Percentiles rank a stretch among this genome's conserved stretches.
These are phyloP conservation scores for Arthrobotrys iridis DNA, from an alignment of 2,329 filamentous ascomycete genomes.

Conservation along the genomic window DNA sequence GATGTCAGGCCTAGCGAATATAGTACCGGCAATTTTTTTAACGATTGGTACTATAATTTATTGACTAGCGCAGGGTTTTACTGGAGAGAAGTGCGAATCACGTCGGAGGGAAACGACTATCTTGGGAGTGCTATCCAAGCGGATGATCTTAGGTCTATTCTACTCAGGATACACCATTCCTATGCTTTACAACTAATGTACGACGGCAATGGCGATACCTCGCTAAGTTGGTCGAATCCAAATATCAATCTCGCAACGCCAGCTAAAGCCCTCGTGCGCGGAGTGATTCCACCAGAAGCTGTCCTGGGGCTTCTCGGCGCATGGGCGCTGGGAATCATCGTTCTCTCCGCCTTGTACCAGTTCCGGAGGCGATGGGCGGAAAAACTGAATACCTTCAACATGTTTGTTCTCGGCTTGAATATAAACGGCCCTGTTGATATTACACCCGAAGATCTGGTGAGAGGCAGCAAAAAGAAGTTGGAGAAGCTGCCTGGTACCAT, in stretches of 20 bases:
- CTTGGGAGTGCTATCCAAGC: constrained; percentile 7
- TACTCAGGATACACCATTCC: neutral
- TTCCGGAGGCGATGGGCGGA: constrained; percentile 21
- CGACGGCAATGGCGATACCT: neutral
- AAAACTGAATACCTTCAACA: constrained; percentile 20
- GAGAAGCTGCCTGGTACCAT: constrained; percentile 14
- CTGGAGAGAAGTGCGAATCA: no score
- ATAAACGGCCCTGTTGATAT: neutral
- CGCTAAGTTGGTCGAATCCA: constrained; percentile 1
- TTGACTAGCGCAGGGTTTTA: no score
- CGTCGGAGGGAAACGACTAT: no score
- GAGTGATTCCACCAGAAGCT: constrained; percentile 10
- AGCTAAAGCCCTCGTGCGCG: neutral
- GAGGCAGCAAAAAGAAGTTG: neutral
- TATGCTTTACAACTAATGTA: constrained; percentile 24
- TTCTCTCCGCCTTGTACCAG: neutral
- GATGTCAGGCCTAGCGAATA: neutral
- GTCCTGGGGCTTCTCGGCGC: neutral
- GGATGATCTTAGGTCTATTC: neutral
- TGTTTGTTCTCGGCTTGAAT: constrained; percentile 3
- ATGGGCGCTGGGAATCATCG: neutral
- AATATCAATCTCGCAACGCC: neutral
- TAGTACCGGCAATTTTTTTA: neutral
- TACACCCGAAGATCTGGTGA: neutral
- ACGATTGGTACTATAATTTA: neutral